A percentile compares a stretch with the other conserved stretches of the same genome.
These are phyloP conservation scores for Alternaria burnsii DNA, from an alignment of 2,329 filamentous ascomycete genomes.

Conservation along the genomic window DNA sequence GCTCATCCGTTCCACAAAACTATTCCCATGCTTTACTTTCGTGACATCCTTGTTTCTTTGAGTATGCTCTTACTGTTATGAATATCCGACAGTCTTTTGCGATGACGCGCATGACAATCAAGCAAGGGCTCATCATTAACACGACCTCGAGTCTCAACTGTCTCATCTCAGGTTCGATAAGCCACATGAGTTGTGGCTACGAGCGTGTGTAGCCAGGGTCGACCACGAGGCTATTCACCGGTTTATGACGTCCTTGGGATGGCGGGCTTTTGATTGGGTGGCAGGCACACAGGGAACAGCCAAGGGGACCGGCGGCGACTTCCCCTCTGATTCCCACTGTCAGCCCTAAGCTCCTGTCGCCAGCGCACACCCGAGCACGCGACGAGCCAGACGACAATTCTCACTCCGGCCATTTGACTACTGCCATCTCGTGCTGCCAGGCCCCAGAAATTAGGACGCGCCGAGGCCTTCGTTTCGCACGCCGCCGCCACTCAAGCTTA, in stretches of 20 bases:
- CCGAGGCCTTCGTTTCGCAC: slow-evolving; percentile 43
- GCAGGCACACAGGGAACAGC: slow-evolving; percentile 13
- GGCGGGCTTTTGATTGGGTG: slow-evolving; percentile 22
- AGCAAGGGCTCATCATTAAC: too few species aligned
- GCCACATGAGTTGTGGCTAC: not conserved
- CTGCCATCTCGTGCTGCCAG: slow-evolving; percentile 26
- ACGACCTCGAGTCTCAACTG: not conserved
- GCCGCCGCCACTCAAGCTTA: slow-evolving; percentile 44
- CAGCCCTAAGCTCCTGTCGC: slow-evolving; percentile 31
- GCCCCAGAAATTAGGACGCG: slow-evolving; percentile 27
- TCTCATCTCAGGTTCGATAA: too few species aligned
- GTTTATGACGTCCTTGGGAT: slow-evolving; percentile 22
- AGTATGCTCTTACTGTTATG: too few species aligned
- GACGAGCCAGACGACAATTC: slow-evolving; percentile 33
- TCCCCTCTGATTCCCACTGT: slow-evolving; percentile 26
- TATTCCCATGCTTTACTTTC: not conserved
- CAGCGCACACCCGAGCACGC: slow-evolving; percentile 42
- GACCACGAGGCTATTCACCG: slow-evolving; percentile 18
- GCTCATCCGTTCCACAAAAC: slow-evolving; percentile 15
- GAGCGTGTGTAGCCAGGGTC: not conserved
- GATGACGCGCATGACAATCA: not conserved
- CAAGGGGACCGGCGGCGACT: slow-evolving; percentile 13
- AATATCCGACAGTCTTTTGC: not conserved
- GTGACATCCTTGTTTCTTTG: not conserved
- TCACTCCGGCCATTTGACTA: slow-evolving; percentile 11